Percentiles rank a stretch among this genome's conserved stretches.
Evolutionary conservation across 2,329 filamentous ascomycete species (phyloP).

Genomic region (Talaromyces sp.): DNA sequence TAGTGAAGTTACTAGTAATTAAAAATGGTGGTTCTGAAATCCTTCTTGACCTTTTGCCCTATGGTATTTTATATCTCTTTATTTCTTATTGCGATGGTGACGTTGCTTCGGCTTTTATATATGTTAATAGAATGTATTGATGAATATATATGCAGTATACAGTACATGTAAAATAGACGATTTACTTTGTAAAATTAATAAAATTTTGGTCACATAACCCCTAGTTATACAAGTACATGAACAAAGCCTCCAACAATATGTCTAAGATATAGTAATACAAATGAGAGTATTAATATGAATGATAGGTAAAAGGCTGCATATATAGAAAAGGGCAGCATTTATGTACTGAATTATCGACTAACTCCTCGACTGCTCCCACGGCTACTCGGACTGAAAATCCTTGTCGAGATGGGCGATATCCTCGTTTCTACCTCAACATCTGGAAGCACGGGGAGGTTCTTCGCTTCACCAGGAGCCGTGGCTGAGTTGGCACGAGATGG

Average conservation of each 20-base stretch:
- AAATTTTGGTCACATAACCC: no score
- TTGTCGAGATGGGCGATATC: slow-evolving; percentile 10
- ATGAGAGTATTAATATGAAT: neutral
- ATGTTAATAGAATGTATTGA: no score
- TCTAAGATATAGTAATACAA: neutral
- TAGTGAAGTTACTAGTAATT: no score
- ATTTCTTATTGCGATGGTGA: no score
- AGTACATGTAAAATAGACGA: no score
- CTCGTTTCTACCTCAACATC: slow-evolving; percentile 11
- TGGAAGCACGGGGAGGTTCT: slow-evolving; percentile 3
- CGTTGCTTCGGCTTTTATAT: no score
- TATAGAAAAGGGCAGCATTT: neutral
- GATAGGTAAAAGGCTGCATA: neutral
- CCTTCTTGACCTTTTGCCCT: no score
- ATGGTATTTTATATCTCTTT: no score
- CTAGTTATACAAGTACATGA: neutral
- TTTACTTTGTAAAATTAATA: no score
- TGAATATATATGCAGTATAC: no score
- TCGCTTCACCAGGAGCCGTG: neutral
- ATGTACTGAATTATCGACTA: neutral
- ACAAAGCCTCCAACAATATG: neutral
- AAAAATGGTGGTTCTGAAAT: no score
- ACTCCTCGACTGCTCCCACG: neutral
- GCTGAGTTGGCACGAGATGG: neutral
- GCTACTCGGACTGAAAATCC: neutral